phyloP scores from a whole-genome alignment of 2,329 filamentous ascomycete species.

The Byssochlamys sp. region DNA sequence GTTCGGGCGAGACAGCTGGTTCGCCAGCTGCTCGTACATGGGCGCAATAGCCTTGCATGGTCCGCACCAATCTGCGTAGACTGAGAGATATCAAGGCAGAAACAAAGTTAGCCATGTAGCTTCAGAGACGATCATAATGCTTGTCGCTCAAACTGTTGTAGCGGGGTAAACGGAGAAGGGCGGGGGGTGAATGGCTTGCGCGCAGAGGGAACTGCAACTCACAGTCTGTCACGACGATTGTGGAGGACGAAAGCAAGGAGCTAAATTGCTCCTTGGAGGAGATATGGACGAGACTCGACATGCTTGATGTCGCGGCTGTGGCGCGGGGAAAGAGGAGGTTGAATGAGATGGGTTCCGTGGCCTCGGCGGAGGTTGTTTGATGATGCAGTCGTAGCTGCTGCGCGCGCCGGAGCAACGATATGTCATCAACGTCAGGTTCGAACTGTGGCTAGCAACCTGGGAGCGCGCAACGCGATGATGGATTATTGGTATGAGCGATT shows the following conservation, averaged over 20 bases:
- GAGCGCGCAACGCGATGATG: not conserved
- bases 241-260: slow-evolving; percentile 58
- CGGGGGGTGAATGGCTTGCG: not conserved
- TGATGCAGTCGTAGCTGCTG: not conserved
- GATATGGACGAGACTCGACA: slow-evolving; percentile 43
- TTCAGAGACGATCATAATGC: not conserved
- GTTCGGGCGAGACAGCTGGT: slow-evolving; percentile 59
- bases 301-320: slow-evolving; percentile 17
- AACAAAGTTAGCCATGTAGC: slow-evolving; percentile 13
- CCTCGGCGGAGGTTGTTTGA: not conserved
- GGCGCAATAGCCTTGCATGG: slow-evolving; percentile 79
- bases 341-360: slow-evolving; percentile 1
- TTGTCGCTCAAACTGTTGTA: not conserved
- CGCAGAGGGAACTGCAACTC: slow-evolving; percentile 34
- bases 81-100: slow-evolving; percentile 36
- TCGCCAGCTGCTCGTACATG: slow-evolving; percentile 67
- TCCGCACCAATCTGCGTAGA: slow-evolving; percentile 79
- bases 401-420: not conserved
- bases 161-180: slow-evolving; percentile 6
- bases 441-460: not conserved
- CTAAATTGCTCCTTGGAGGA: slow-evolving; percentile 59
- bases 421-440: not conserved
- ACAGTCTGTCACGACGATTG: slow-evolving; percentile 83
- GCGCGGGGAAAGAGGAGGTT: slow-evolving; percentile 10
- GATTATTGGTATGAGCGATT: not conserved